Conservation (phyloP, 2,329 filamentous ascomycete species). For the Esteya vermicola region DNA sequence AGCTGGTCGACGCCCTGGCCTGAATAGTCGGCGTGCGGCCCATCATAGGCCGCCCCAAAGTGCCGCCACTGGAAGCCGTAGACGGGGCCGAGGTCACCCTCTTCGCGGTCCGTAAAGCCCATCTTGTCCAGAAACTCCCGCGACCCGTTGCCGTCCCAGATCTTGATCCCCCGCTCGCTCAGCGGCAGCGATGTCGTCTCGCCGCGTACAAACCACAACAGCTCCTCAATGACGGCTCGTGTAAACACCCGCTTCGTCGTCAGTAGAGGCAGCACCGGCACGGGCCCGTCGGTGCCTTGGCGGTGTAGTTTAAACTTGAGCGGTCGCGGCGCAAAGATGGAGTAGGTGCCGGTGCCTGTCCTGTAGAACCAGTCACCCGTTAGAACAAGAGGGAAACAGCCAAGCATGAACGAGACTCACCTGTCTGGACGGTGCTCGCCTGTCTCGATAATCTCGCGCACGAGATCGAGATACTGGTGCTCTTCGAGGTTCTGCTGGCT, state of each 20-base stretch:
- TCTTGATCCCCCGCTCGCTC: conserved; percentile 71
- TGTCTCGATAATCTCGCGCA: conserved; percentile 64
- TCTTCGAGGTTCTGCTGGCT: conserved; percentile 43
- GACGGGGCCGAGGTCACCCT: conserved; percentile 84
- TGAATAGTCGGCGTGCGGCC: conserved; percentile 66
- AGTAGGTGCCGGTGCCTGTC: conserved; percentile 85
- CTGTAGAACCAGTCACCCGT: conserved; percentile 24
- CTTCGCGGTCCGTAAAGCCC: conserved; percentile 66
- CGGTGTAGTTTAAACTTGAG: conserved; percentile 75
- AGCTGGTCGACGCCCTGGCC: conserved; percentile 89
- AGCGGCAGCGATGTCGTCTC: conserved; percentile 68
- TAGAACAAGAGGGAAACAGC: no score
- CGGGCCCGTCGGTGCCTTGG: no score
- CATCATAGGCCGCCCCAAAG: conserved; percentile 82
- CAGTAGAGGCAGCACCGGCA: conserved; percentile 74
- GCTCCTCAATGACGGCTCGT: conserved; percentile 76
- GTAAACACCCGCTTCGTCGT: conserved; percentile 96
- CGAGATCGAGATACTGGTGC: conserved; percentile 82
- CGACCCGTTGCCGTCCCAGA: conserved; percentile 96
- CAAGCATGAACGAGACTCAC: no score
- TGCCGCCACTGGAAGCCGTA: conserved; percentile 99
- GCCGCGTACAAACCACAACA: conserved; percentile 90
- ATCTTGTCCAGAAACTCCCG: conserved; percentile 79
- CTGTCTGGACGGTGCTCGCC: conserved; percentile 86
- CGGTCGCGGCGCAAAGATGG: conserved; percentile 74